Evolutionary conservation across 805 yeast genomes (phyloP).

Genomic region (Clavispora fructus): DNA sequence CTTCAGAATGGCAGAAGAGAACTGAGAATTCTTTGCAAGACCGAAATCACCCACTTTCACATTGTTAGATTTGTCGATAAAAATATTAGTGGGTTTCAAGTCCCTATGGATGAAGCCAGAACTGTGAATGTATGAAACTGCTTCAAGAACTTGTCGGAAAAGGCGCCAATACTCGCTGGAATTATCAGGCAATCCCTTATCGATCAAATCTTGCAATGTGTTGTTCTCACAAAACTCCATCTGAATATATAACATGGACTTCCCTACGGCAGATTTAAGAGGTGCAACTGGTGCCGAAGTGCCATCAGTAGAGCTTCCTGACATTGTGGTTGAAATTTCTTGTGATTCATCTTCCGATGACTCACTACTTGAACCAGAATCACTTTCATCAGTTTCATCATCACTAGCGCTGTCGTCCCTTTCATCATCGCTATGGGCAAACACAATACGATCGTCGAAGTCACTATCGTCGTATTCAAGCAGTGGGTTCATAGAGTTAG

Average conservation of each 20-base stretch:
- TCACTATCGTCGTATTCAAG: constrained; percentile 40
- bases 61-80: constrained; percentile 84
- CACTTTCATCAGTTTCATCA: constrained; percentile 2
- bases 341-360: not conserved
- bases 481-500: constrained; percentile 55
- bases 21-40: constrained; percentile 82
- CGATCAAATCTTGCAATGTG: constrained; percentile 77
- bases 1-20: constrained; percentile 29
- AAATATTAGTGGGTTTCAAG: constrained; percentile 90
- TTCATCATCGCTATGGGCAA: constrained; percentile 21
- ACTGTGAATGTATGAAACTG: constrained; percentile 82
- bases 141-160: constrained; percentile 82
- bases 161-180: constrained; percentile 86
- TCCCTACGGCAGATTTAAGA: constrained; percentile 12
- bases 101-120: constrained; percentile 96
- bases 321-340: not conserved
- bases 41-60: constrained; percentile 97
- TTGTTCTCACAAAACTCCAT: constrained; percentile 99
- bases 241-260: constrained; percentile 82
- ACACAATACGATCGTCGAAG: constrained; percentile 26
- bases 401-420: not conserved
- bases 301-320: not conserved
- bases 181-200: constrained; percentile 60
- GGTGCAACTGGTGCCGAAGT: not conserved
- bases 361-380: not conserved